phyloP scores from a whole-genome alignment of 2,329 filamentous ascomycete genomes.

The Neofusicoccum cordaticola region DNA sequence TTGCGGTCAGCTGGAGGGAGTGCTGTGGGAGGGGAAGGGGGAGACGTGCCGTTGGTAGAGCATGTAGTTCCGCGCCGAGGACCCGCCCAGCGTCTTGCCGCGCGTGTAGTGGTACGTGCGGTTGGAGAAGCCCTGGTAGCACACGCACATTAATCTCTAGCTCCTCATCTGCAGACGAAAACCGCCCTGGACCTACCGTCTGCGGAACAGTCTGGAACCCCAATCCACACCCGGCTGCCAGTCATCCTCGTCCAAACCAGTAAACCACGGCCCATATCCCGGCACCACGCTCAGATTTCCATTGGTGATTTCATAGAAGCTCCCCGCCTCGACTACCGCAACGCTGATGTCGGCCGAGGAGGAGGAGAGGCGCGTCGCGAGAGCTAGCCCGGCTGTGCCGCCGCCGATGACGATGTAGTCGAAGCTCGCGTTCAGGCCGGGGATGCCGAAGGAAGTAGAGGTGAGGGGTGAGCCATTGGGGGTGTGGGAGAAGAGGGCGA shows the following conservation, averaged over 20 bases:
- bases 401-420: slow-evolving; percentile 26
- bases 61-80: not conserved
- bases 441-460: not conserved
- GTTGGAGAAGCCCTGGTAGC: not conserved
- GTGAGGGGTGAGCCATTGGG: not conserved
- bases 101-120: slow-evolving; percentile 26
- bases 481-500: not conserved
- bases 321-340: slow-evolving; percentile 28
- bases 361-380: slow-evolving; percentile 23
- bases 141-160: too few species aligned
- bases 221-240: not conserved
- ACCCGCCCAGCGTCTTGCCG: slow-evolving; percentile 31
- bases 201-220: not conserved
- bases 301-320: slow-evolving; percentile 33
- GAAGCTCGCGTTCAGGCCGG: not conserved
- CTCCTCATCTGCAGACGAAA: too few species aligned
- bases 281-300: slow-evolving; percentile 25
- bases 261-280: slow-evolving; percentile 21
- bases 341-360: slow-evolving; percentile 20
- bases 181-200: not conserved
- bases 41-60: not conserved
- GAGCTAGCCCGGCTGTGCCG: slow-evolving; percentile 25
- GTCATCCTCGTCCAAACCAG: not conserved
- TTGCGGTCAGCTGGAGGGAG: too few species aligned
- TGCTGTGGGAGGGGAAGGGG: too few species aligned